Base-by-base conservation (phyloP, 2,329 filamentous ascomycete genomes). In the Paraphaeosphaeria sporulosa region DNA sequence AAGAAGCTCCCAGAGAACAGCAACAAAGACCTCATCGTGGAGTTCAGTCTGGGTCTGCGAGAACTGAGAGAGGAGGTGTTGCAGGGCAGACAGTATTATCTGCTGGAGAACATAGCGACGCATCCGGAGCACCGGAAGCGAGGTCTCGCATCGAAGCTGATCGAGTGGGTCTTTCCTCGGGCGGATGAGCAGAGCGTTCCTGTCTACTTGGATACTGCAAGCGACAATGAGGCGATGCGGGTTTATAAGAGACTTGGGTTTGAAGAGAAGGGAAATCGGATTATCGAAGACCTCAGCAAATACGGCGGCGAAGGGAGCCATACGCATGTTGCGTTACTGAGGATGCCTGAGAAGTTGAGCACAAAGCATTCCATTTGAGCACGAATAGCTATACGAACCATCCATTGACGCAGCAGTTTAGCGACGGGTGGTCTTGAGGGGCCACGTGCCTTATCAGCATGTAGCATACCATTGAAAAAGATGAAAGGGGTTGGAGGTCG, bases 21-120 rank as follows among this genome's bases (percentile, higher is more conserved):
- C 30, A 76, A 75, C 49, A 72, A 68, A 38, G 63, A 64, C 21
- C 58, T 76, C 1, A 61, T 75, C 23, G 62, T 72, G 60, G 64
- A 68, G 0, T 73, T 71, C 42, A 66, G 58, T 0, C 9, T 58
- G 2, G 64, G 67, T 2, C 17, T 71, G 12, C 46, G 65, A 6
- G 43, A 43, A 2, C 15, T 76, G n/a, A 55, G 64, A n/a, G 48
- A 68, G 1, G 19, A 59, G 0, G 51, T 59, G 1, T n/a, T 74
- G 2, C 49, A 56, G 9, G 65, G 59, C 1, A 52, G 44, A 27
- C 55, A 53, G n/a, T 63, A 72, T 50, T 71, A 65, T 30, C 38
- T 66, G 0, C 52, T 75, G 5, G 70, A 73, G 27, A 74, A 75
- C 19, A 34, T 75, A 13, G 72, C 68, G 1, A 75, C 72, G 2